A percentile compares a stretch with the other conserved stretches of the same genome.
These are phyloP conservation scores for Sphaerostilbella broomeana DNA, from an alignment of 2,329 filamentous ascomycete species.

Conservation along the genomic window DNA sequence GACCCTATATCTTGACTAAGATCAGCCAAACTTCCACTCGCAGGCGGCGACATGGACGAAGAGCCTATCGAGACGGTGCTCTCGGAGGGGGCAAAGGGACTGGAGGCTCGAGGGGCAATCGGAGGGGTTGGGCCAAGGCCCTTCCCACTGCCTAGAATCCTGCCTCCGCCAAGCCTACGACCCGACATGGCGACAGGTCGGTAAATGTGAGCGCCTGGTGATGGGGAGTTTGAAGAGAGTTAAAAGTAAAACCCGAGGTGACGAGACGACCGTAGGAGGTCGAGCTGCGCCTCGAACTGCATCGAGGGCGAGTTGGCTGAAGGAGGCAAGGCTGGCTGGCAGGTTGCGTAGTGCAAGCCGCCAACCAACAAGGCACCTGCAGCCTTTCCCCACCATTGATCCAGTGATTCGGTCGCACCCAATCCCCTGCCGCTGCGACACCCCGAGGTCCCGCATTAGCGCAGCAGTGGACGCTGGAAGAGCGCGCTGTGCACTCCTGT, in stretches of 20 bases:
- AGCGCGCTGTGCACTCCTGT: slow-evolving; percentile 3
- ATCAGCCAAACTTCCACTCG: slow-evolving; percentile 57
- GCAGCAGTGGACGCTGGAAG: neutral
- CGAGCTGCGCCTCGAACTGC: slow-evolving; percentile 29
- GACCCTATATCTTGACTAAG: slow-evolving; percentile 73
- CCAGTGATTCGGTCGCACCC: too few relatives aligned
- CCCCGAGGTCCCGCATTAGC: too few relatives aligned
- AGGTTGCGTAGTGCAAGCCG: slow-evolving; percentile 7
- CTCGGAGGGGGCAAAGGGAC: slow-evolving; percentile 49
- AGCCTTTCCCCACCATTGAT: too few relatives aligned
- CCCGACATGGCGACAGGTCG: slow-evolving; percentile 56
- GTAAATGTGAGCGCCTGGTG: neutral
- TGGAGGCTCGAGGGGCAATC: slow-evolving; percentile 39
- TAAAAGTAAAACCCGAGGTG: slow-evolving; percentile 11
- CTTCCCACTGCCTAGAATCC: slow-evolving; percentile 82
- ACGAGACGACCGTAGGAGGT: slow-evolving; percentile 29
- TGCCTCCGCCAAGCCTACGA: slow-evolving; percentile 84
- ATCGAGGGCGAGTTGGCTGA: slow-evolving; percentile 8
- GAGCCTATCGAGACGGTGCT: slow-evolving; percentile 77
- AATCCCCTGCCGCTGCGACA: too few relatives aligned
- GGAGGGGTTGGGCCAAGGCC: slow-evolving; percentile 61
- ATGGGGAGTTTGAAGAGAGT: slow-evolving; percentile 4
- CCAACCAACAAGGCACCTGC: slow-evolving; percentile 1
- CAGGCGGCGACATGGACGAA: slow-evolving; percentile 55
- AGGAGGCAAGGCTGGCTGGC: slow-evolving; percentile 7